A percentile compares a stretch with the other conserved stretches of the same genome.
Conservation (phyloP, 768 basidiomycete genomes). For the Tylopilus subfusipes region DNA sequence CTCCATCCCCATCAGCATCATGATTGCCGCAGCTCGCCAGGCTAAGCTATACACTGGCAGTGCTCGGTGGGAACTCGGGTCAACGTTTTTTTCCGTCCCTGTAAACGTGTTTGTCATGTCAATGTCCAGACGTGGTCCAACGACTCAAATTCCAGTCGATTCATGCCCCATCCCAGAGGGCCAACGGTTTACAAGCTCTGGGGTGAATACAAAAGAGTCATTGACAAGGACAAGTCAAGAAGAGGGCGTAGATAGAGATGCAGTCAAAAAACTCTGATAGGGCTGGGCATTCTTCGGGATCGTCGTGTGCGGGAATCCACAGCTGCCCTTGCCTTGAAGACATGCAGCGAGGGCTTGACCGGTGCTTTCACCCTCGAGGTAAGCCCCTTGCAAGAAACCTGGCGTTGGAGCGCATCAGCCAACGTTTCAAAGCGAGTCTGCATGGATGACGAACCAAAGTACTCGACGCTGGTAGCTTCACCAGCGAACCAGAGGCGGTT, state of each 20-base stretch:
- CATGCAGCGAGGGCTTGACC: constrained; percentile 42
- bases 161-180: too few species aligned
- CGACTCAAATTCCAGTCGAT: too few species aligned
- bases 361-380: constrained; percentile 48
- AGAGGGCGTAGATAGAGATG: background rate
- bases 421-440: background rate
- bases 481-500: constrained; percentile 58
- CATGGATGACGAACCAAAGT: constrained; percentile 49
- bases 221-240: background rate
- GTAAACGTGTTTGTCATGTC: too few species aligned
- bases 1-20: background rate
- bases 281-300: constrained; percentile 33
- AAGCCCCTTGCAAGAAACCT: constrained; percentile 61
- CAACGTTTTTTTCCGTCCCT: too few species aligned
- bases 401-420: background rate
- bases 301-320: constrained; percentile 25
- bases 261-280: constrained; percentile 24
- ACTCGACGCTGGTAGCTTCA: constrained; percentile 55
- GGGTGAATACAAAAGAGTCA: too few species aligned
- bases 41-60: too few species aligned
- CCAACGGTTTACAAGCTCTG: too few species aligned
- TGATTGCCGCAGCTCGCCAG: background rate
- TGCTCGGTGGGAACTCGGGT: too few species aligned
- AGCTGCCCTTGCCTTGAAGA: constrained; percentile 29
- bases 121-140: too few species aligned